These are phyloP conservation scores for Sarocladium brachiariae DNA, from an alignment of 2,329 filamentous ascomycete species.

Conservation along the genomic window DNA sequence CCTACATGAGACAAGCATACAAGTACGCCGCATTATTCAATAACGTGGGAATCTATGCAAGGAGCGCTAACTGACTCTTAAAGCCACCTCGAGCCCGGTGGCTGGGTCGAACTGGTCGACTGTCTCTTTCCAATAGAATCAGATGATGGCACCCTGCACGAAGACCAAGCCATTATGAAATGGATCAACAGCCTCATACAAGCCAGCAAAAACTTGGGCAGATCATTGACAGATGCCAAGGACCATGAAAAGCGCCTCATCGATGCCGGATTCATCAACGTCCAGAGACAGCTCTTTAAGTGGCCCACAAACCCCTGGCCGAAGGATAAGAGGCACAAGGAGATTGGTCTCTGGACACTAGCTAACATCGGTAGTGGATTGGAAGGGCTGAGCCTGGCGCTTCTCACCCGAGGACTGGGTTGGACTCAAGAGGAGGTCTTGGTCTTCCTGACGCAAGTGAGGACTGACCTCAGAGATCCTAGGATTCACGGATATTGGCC, in stretches of 20 bases:
- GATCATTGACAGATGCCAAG: slow-evolving; percentile 18
- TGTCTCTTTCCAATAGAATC: slow-evolving; percentile 12
- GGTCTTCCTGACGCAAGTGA: slow-evolving; percentile 17
- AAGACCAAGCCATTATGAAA: slow-evolving; percentile 15
- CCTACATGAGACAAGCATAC: slow-evolving; percentile 17
- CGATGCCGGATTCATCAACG: slow-evolving; percentile 45
- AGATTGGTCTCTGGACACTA: slow-evolving; percentile 32
- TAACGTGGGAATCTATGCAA: background rate
- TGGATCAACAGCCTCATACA: slow-evolving; percentile 24
- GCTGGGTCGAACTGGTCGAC: slow-evolving; percentile 20
- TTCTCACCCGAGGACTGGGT: slow-evolving; percentile 20
- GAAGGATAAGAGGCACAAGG: slow-evolving; percentile 40
- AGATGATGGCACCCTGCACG: slow-evolving; percentile 15
- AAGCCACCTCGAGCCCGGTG: slow-evolving; percentile 15
- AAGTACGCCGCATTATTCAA: slow-evolving; percentile 6
- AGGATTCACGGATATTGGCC: slow-evolving; percentile 22
- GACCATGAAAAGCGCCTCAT: slow-evolving; percentile 26
- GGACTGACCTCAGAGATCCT: slow-evolving; percentile 19
- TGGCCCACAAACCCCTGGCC: slow-evolving; percentile 45
- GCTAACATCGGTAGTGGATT: slow-evolving; percentile 18
- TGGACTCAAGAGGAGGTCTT: slow-evolving; percentile 20
- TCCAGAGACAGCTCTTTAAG: slow-evolving; percentile 38
- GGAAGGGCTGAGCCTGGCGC: slow-evolving; percentile 22
- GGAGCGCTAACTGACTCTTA: background rate
- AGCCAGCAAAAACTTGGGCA: slow-evolving; percentile 21